Evolutionary conservation across 208 protist genomes (phyloP), one percentile per base, ranked within the genome.

Genomic region (Angomonas deanei): DNA sequence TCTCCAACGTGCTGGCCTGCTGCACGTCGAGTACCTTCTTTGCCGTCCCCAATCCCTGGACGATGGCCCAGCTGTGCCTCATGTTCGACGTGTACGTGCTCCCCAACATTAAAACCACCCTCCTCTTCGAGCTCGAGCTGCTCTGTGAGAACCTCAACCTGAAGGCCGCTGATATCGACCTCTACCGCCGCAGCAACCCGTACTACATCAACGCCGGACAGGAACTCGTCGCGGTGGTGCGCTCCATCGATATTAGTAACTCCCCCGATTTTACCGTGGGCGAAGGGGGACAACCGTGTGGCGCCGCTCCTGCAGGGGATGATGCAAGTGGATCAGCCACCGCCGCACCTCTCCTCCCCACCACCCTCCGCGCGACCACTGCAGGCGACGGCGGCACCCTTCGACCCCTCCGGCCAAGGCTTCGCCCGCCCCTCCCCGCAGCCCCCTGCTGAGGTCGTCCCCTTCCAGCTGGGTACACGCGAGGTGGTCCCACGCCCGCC

Each of bases 121-220:
- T 99, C 23, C 97, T 98, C 63, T 99, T 99, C 75, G 98, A 99
- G 80, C 80, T 97, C 23, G 90, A 97, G 64, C 67, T 97, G 50
- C 74, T 97, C 31, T 93, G 87, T 64, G 89, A 92, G 57, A 76
- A 76, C 28, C 73, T 97, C 33, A 68, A 89, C 26, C 66, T 95
- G 11, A 60, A 60, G 23, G 50, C 90, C 26, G 23, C 60, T 6
- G 68, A 84, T 3, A 58, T 91, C 34, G 62, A 82, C 32, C 26
- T 67, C 36, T 81, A 79, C 64, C 58, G 52, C 23, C 42, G 17
- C 1, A 31, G 57, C 33, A 66, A 79, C 63, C 66, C 60, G 13
- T 64, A 65, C 50, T 27, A 48, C 31, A 30, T 58, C 11, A 58
- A 60, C 17, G 56, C 50, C 38, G 26, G 66, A 15, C 21, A 64